A percentile compares a stretch with the other conserved stretches of the same genome.
Evolutionary conservation across 1,139 yeast genomes (phyloP).

Genomic region (Pichia sp.): DNA sequence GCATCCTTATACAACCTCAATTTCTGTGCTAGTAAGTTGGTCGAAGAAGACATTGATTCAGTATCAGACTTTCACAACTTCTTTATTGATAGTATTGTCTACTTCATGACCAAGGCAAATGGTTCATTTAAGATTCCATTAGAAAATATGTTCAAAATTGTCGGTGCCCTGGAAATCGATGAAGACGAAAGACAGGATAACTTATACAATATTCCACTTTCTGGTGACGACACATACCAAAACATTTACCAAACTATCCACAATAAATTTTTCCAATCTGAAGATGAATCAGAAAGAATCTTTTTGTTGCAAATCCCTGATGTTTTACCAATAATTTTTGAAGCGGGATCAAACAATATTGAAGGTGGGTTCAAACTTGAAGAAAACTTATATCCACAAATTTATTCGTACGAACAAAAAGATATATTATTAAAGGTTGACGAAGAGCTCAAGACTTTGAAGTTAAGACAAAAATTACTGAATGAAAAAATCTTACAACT

Average conservation of each 20-base stretch:
- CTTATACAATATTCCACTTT: slow-evolving; percentile 30
- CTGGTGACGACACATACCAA: slow-evolving; percentile 28
- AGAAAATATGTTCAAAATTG: slow-evolving; percentile 23
- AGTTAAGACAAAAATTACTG: slow-evolving; percentile 6
- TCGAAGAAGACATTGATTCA: slow-evolving; percentile 32
- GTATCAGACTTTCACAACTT: slow-evolving; percentile 29
- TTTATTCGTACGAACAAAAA: slow-evolving; percentile 35
- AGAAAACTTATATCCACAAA: slow-evolving; percentile 43
- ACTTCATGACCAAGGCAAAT: slow-evolving; percentile 20
- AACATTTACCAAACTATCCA: slow-evolving; percentile 35
- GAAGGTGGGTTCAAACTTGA: slow-evolving; percentile 37
- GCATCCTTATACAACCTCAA: slow-evolving; percentile 39
- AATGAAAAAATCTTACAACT: slow-evolving; percentile 27
- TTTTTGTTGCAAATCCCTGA: slow-evolving; percentile 37
- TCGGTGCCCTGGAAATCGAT: slow-evolving; percentile 20
- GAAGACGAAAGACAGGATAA: slow-evolving; percentile 21
- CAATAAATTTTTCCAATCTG: slow-evolving; percentile 33
- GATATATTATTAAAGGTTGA: slow-evolving; percentile 22
- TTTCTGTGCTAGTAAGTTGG: slow-evolving; percentile 29
- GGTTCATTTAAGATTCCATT: slow-evolving; percentile 13
- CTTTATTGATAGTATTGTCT: slow-evolving; percentile 18
- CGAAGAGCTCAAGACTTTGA: slow-evolving; percentile 22
- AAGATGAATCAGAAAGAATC: slow-evolving; percentile 28
- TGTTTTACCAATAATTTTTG: slow-evolving; percentile 38
- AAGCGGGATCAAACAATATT: slow-evolving; percentile 35